Evolutionary conservation across 192 early-diverging fungal species (phyloP).

Genomic region (Entophlyctis helioformis): DNA sequence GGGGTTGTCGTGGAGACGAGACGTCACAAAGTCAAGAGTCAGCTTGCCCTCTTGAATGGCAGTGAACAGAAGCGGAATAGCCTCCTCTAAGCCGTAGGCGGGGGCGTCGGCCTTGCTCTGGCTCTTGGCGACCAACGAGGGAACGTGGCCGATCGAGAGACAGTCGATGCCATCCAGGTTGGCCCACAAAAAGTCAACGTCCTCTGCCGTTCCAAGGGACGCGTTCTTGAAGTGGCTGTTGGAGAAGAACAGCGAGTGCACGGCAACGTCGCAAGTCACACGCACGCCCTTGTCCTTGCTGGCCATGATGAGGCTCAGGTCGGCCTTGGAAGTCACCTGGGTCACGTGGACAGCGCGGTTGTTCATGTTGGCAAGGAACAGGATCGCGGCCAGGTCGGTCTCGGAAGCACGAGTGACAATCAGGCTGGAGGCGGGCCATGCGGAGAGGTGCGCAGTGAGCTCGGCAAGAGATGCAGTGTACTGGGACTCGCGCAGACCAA

Average conservation of each 20-base stretch:
- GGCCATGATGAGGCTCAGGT: constrained; percentile 74
- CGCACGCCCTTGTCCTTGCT: constrained; percentile 73
- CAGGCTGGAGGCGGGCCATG: constrained; percentile 64
- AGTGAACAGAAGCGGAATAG: constrained; percentile 66
- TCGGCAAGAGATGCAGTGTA: constrained; percentile 43
- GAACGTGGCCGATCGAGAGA: constrained; percentile 70
- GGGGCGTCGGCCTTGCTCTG: constrained; percentile 24
- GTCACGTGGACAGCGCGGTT: constrained; percentile 82
- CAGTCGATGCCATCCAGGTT: constrained; percentile 78
- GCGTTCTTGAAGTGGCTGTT: constrained; percentile 21
- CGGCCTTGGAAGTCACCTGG: constrained; percentile 61
- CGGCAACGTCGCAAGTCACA: constrained; percentile 90
- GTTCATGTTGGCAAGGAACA: constrained; percentile 78
- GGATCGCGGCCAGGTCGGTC: constrained; percentile 74
- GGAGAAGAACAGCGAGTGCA: constrained; percentile 72
- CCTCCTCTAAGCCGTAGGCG: constrained; percentile 48
- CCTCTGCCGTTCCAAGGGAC: constrained; percentile 20
- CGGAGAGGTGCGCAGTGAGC: constrained; percentile 59
- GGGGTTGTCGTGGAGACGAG: constrained; percentile 73
- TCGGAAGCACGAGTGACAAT: constrained; percentile 79
- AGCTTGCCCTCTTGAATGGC: constrained; percentile 71
- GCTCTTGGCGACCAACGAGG: constrained; percentile 46
- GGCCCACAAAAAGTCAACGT: constrained; percentile 73
- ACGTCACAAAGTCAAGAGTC: constrained; percentile 62
- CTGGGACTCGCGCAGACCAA: constrained; percentile 24